These are phyloP conservation scores for Leishmania aethiopica DNA, from an alignment of 208 protist genomes.

Conservation along the genomic window DNA sequence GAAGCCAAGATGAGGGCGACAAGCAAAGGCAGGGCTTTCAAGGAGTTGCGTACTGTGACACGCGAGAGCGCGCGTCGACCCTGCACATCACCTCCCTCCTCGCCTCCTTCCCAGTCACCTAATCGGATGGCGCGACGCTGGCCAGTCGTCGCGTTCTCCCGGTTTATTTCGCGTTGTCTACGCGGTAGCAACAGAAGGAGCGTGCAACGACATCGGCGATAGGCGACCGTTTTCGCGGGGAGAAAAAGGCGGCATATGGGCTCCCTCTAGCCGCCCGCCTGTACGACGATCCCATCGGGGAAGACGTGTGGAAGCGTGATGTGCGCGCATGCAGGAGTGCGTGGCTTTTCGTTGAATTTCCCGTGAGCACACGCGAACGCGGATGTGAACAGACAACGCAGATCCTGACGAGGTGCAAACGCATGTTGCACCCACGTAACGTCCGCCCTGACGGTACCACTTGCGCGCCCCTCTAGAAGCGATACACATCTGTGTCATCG, in stretches of 20 bases:
- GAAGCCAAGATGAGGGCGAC: background rate
- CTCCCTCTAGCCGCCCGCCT: background rate
- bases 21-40: background rate
- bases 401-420: background rate
- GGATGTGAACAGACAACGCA: background rate
- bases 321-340: background rate
- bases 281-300: background rate
- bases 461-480: conserved; percentile 54
- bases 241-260: background rate
- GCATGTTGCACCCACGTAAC: background rate
- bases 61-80: background rate
- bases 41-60: background rate
- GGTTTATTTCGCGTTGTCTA: background rate
- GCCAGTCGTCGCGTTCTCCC: background rate
- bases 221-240: background rate
- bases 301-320: background rate
- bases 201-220: background rate
- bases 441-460: background rate
- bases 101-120: background rate
- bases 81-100: background rate
- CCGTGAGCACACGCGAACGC: background rate
- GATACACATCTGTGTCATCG: conserved; percentile 81
- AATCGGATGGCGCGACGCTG: background rate
- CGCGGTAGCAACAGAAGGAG: background rate
- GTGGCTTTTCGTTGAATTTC: background rate